Conservation (phyloP, 2,329 filamentous ascomycete genomes). For the Alternaria incomplexa region DNA sequence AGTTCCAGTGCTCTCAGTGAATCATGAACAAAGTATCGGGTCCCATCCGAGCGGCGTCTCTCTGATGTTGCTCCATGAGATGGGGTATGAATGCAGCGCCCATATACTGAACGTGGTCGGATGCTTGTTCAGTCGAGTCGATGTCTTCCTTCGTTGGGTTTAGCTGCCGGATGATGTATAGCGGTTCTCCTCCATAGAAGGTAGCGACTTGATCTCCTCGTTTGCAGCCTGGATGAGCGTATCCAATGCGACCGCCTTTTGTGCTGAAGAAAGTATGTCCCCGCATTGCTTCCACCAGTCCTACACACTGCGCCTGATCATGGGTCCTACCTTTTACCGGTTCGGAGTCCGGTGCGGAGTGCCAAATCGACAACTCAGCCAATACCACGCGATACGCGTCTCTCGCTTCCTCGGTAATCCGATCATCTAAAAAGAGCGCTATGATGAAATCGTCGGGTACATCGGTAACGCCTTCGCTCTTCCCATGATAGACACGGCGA, state of each 20-base stretch:
- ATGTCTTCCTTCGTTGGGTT: too few species aligned
- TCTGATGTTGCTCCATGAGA: not conserved
- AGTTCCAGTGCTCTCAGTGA: not conserved
- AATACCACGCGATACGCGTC: rapidly evolving
- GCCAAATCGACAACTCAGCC: not conserved
- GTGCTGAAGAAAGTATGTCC: not conserved
- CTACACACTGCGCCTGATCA: not conserved
- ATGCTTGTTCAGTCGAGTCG: too few species aligned
- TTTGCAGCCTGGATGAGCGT: not conserved
- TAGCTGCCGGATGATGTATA: not conserved
- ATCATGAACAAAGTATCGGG: not conserved
- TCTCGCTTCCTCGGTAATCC: rapidly evolving
- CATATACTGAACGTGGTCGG: not conserved
- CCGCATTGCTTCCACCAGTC: rapidly evolving
- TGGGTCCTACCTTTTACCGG: too few species aligned
- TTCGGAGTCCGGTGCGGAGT: too few species aligned
- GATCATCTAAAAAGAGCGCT: not conserved
- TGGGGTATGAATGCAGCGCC: not conserved
- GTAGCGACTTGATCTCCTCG: not conserved
- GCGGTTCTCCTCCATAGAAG: not conserved
- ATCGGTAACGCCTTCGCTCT: not conserved
- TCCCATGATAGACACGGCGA: not conserved
- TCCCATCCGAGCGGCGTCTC: not conserved
- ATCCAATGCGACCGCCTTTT: not conserved
- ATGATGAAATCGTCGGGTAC: not conserved